These are phyloP conservation scores for Fraxinus cuspidata DNA, from an alignment of 257 asterid species.

Conservation along the genomic window DNA sequence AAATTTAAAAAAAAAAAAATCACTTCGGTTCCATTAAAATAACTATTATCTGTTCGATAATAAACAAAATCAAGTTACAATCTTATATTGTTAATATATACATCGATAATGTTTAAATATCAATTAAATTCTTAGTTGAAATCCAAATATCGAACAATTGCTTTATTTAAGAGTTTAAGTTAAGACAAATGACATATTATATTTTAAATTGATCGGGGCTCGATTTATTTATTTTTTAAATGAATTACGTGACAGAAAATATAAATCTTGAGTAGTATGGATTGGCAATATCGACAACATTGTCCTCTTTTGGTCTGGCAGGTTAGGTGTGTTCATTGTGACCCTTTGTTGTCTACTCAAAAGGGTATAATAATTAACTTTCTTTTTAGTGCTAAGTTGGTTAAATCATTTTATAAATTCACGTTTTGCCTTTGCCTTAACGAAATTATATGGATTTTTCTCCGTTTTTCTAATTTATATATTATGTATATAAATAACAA, in stretches of 20 bases:
- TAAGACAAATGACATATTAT: too few relatives aligned
- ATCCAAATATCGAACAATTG: background rate
- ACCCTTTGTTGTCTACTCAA: conserved; percentile 15
- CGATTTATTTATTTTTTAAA: too few relatives aligned
- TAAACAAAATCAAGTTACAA: background rate
- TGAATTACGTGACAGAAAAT: too few relatives aligned
- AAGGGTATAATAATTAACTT: conserved; percentile 28
- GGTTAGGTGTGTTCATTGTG: background rate
- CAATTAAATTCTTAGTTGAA: background rate
- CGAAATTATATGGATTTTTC: background rate
- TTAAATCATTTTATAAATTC: conserved; percentile 21
- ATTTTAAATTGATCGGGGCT: too few relatives aligned
- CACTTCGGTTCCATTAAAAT: too few relatives aligned
- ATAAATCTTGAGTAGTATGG: too few relatives aligned
- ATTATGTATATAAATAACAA: background rate
- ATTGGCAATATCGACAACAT: background rate
- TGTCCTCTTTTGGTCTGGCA: background rate
- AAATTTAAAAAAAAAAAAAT: too few relatives aligned
- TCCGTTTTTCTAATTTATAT: background rate
- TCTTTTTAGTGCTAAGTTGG: conserved; percentile 17
- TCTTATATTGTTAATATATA: background rate
- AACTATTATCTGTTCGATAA: too few relatives aligned
- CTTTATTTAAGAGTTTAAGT: background rate
- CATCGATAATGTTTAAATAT: background rate
- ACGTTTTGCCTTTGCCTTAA: conserved; percentile 1